These are phyloP conservation scores for Magnusiomyces sp. DNA, from an alignment of 1,139 yeast genomes.

Conservation along the genomic window DNA sequence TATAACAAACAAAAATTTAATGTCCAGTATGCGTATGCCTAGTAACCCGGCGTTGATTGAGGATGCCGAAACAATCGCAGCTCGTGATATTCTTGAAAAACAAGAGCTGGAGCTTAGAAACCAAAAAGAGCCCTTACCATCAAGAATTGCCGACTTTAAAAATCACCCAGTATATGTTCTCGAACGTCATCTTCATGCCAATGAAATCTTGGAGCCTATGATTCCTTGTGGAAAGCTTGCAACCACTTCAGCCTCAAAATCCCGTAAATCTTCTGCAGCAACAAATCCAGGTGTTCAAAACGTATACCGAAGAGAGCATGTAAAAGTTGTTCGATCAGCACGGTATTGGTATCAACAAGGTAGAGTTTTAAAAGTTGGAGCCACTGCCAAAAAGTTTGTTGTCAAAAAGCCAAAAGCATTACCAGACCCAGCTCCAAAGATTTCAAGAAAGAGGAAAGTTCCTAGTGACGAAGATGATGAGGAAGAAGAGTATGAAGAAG, in stretches of 20 bases:
- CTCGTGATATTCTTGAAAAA: slow-evolving; percentile 59
- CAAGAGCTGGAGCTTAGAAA: slow-evolving; percentile 62
- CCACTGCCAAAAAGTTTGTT: slow-evolving; percentile 49
- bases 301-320: slow-evolving; percentile 62
- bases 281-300: slow-evolving; percentile 18
- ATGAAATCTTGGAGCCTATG: slow-evolving; percentile 64
- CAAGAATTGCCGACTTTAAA: slow-evolving; percentile 69
- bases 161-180: slow-evolving; percentile 75
- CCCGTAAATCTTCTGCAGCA: not conserved
- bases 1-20: slow-evolving; percentile 17
- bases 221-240: slow-evolving; percentile 68
- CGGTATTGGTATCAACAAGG: slow-evolving; percentile 86
- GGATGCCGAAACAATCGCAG: slow-evolving; percentile 11
- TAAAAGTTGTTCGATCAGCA: slow-evolving; percentile 58
- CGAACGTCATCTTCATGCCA: slow-evolving; percentile 61
- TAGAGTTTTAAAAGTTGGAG: slow-evolving; percentile 61
- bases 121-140: slow-evolving; percentile 79
- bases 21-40: no score
- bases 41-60: no score
- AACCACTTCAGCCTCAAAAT: slow-evolving; percentile 15
- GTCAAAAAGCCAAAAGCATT: slow-evolving; percentile 21
- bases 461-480: not conserved
- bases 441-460: not conserved
- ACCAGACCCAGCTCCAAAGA: not conserved
- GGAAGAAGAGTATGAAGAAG: not conserved